Evolutionary conservation across 164 flowering plant genomes (phyloP).

Genomic region (Tetracentron sinense): DNA sequence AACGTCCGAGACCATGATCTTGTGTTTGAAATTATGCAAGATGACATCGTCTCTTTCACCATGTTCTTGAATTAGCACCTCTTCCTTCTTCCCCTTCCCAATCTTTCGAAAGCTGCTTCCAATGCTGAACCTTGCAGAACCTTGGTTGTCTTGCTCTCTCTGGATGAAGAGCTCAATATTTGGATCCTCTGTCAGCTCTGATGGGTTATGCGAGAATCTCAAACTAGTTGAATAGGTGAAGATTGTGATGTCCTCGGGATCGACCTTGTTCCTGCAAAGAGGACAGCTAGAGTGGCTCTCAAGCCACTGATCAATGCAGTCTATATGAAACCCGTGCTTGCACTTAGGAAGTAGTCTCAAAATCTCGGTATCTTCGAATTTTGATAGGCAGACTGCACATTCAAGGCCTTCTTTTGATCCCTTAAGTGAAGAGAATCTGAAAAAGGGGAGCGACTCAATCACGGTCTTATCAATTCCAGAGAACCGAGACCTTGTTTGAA

Average conservation of each 20-base stretch:
- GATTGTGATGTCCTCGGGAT: slow-evolving; percentile 36
- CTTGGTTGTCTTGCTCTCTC: slow-evolving; percentile 22
- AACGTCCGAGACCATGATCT: slow-evolving; percentile 57
- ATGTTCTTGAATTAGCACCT: slow-evolving; percentile 22
- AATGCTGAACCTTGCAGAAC: slow-evolving; percentile 36
- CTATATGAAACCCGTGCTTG: slow-evolving; percentile 81
- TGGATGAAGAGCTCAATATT: slow-evolving; percentile 32
- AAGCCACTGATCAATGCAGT: slow-evolving; percentile 85
- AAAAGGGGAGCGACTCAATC: slow-evolving; percentile 86
- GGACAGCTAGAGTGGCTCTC: slow-evolving; percentile 90
- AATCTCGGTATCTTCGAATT: slow-evolving; percentile 67
- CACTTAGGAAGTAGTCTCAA: slow-evolving; percentile 77
- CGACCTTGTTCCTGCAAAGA: slow-evolving; percentile 59
- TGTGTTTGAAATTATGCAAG: slow-evolving; percentile 60
- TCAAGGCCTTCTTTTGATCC: slow-evolving; percentile 80
- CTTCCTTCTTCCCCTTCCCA: slow-evolving; percentile 17
- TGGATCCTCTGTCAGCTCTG: slow-evolving; percentile 41
- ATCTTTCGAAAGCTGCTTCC: slow-evolving; percentile 33
- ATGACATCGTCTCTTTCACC: slow-evolving; percentile 1
- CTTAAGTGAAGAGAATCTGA: slow-evolving; percentile 68
- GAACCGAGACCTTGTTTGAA: slow-evolving; percentile 33
- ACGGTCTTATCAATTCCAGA: slow-evolving; percentile 76
- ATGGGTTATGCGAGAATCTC: slow-evolving; percentile 36
- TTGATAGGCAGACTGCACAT: slow-evolving; percentile 78
- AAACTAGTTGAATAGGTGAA: slow-evolving; percentile 49